A percentile compares a stretch with the other conserved stretches of the same genome.
phyloP scores from a whole-genome alignment of 169 alveolate species.

The Amoebophrya sp. region DNA sequence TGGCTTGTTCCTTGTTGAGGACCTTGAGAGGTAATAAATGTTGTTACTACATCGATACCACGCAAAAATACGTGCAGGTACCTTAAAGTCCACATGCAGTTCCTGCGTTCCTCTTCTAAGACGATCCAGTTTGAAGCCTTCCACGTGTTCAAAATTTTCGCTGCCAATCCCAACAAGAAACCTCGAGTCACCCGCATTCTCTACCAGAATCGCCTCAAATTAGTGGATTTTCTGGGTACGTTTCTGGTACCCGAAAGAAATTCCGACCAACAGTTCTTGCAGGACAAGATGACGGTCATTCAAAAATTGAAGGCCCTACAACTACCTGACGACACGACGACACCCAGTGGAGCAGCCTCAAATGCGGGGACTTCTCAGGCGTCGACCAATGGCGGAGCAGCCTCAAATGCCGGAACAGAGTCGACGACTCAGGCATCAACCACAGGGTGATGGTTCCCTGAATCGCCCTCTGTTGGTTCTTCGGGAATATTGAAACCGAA shows the following conservation, averaged over 20 bases:
- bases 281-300: neutral
- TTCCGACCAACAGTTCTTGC: neutral
- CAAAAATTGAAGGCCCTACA: neutral
- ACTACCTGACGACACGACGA: neutral
- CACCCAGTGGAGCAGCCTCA: neutral
- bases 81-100: neutral
- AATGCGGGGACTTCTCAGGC: too few species aligned
- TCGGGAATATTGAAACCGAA: too few species aligned
- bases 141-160: constrained; percentile 51
- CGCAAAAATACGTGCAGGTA: too few species aligned
- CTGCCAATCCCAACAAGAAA: constrained; percentile 48
- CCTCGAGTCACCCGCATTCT: constrained; percentile 27
- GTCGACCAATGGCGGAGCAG: too few species aligned
- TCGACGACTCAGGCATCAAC: too few species aligned
- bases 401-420: too few species aligned
- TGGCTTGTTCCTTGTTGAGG: too few species aligned
- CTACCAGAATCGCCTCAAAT: neutral
- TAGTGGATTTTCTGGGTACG: neutral
- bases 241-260: neutral
- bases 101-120: neutral
- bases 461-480: too few species aligned
- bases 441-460: too few species aligned
- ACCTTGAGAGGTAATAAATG: too few species aligned
- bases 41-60: too few species aligned
- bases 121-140: constrained; percentile 46